Evolutionary conservation across 202 grass and related monocot species (phyloP).

Genomic region (Zoysia matrella): DNA sequence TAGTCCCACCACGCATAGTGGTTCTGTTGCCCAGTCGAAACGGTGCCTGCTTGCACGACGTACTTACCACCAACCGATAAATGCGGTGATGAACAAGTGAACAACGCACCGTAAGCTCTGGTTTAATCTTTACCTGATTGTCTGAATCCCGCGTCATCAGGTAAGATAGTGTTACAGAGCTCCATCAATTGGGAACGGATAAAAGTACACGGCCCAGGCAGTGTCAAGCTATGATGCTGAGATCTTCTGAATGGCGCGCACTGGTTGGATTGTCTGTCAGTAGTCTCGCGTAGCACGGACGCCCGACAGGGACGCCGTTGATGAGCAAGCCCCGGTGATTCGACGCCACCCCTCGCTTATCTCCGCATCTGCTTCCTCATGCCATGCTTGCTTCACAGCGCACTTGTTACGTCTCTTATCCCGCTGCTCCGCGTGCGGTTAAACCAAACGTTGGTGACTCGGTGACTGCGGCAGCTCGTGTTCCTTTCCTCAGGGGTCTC

Average conservation of each 20-base stretch:
- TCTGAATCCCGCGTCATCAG: neutral
- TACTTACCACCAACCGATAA: neutral
- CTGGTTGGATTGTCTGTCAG: neutral
- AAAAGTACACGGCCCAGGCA: neutral
- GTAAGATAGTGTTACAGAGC: neutral
- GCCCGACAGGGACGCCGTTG: constrained; percentile 36
- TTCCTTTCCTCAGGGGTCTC: neutral
- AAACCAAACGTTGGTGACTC: neutral
- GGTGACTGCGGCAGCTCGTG: neutral
- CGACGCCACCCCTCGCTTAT: constrained; percentile 33
- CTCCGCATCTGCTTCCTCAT: neutral
- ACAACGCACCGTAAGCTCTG: neutral
- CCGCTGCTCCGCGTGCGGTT: neutral
- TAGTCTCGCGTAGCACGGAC: neutral
- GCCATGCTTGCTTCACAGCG: no score
- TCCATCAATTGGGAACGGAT: neutral
- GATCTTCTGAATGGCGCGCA: neutral
- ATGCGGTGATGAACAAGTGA: neutral
- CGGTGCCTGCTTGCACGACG: neutral
- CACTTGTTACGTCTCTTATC: constrained; percentile 27
- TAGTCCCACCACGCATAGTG: neutral
- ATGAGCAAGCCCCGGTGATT: constrained; percentile 26
- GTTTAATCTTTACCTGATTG: neutral
- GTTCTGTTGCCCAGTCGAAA: neutral
- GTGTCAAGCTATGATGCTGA: no score